A percentile compares a stretch with the other conserved stretches of the same genome.
phyloP scores from a whole-genome alignment of 2,329 filamentous ascomycete species.

The Fusarium miscanthi region DNA sequence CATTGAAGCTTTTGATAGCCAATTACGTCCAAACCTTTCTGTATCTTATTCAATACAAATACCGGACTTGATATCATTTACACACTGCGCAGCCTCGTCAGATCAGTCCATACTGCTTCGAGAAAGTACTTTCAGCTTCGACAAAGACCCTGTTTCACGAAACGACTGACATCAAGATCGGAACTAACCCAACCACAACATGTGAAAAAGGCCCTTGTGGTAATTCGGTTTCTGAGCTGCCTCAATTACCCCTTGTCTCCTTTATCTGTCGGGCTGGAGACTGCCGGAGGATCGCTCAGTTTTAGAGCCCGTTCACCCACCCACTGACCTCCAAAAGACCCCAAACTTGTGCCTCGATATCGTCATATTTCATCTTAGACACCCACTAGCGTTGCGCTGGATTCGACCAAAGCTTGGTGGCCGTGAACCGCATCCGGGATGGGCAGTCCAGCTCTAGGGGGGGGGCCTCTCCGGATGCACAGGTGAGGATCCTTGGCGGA shows the following conservation, averaged over 20 bases:
- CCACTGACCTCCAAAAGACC: slow-evolving; percentile 14
- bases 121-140: neutral
- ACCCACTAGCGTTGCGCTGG: slow-evolving; percentile 35
- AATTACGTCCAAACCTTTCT: neutral
- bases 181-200: slow-evolving; percentile 17
- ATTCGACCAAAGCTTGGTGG: slow-evolving; percentile 38
- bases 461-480: slow-evolving; percentile 28
- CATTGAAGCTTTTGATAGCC: neutral
- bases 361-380: slow-evolving; percentile 44
- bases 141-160: slow-evolving; percentile 28
- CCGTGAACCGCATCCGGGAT: slow-evolving; percentile 44
- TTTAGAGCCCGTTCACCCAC: slow-evolving; percentile 15
- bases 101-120: slow-evolving; percentile 11
- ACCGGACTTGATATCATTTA: neutral
- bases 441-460: slow-evolving; percentile 27
- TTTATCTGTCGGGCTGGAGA: slow-evolving; percentile 23
- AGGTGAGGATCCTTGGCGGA: slow-evolving; percentile 29
- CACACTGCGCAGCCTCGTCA: slow-evolving; percentile 8
- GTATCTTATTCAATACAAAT: neutral
- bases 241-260: slow-evolving; percentile 12
- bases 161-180: slow-evolving; percentile 32
- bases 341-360: slow-evolving; percentile 37
- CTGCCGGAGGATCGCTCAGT: slow-evolving; percentile 26
- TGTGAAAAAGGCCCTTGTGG: slow-evolving; percentile 10
- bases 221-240: slow-evolving; percentile 8